phyloP scores from a whole-genome alignment of 2,329 filamentous ascomycete genomes.

The Plenodomus lindquistii region DNA sequence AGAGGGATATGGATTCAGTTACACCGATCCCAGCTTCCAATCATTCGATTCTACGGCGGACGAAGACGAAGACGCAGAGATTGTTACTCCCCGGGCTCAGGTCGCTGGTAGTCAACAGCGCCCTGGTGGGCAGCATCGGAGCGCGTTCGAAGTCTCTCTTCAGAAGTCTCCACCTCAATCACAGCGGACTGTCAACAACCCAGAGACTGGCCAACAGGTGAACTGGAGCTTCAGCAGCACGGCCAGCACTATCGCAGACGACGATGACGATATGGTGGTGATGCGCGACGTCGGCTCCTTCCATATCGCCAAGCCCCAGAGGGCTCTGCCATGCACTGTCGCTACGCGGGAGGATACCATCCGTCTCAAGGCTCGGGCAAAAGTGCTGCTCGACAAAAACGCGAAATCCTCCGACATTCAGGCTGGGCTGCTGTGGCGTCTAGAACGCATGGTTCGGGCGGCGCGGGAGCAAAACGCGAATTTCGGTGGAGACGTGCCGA shows the following conservation, averaged over 20 bases:
- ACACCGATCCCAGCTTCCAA: conserved; percentile 9
- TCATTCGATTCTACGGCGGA: conserved; percentile 25
- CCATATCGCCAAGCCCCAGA: conserved; percentile 19
- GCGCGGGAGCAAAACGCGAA: conserved; percentile 3
- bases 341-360: conserved; percentile 27
- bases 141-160: neutral
- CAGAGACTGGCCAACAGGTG: neutral
- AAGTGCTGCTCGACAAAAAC: conserved; percentile 19
- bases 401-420: conserved; percentile 23
- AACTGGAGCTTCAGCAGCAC: neutral
- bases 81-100: neutral
- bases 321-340: conserved; percentile 23
- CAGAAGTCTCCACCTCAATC: too few relatives aligned
- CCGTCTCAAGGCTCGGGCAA: conserved; percentile 18
- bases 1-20: conserved; percentile 32
- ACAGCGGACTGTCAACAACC: too few relatives aligned
- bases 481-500: neutral
- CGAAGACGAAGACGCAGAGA: conserved; percentile 28
- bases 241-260: conserved; percentile 5
- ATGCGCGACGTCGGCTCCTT: conserved; percentile 23
- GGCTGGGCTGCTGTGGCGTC: conserved; percentile 11
- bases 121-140: too few relatives aligned
- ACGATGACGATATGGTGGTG: conserved; percentile 29
- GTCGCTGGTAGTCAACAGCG: too few relatives aligned
- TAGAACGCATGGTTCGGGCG: conserved; percentile 28